Evolutionary conservation across 345 rosid genomes (phyloP), one percentile per base, ranked within the genome.

Genomic region (Camelina sativa): DNA sequence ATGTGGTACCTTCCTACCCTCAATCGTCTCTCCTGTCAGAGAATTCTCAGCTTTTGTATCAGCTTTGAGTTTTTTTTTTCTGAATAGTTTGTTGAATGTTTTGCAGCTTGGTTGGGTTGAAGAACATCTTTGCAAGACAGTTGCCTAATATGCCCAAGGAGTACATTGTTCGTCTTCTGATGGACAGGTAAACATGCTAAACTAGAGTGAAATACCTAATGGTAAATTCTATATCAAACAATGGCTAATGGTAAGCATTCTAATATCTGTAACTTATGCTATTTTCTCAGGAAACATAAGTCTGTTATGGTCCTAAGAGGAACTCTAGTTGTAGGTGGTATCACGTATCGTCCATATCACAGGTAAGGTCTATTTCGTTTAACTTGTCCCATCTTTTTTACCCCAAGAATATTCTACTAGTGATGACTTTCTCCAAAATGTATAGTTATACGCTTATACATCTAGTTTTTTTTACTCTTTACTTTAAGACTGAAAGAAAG

Each of bases 91-190:
- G 59, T 68, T 62, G 23, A 47, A 41, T 1, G 17, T 73, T 61
- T 81, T 35, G 47, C 79, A 96, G 99, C 93, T 83, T 96, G 91
- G 88, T 96, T 75, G 99, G 97, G 46, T 83, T 96, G 85, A 96
- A 96, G 91, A 96, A 96, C 69, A 92, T 96, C 75, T 92, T 96
- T 89, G 90, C 96, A 50, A 88, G 91, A 82, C 99, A 96, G 75
- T 85, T 96, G 65, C 98, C 99, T 54, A 96, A 96, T 81, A 96
- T 96, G 99, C 99, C 99, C 3, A 96, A 91, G 81, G 99, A 96
- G 84, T 96, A 96, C 72, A 92, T 96, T 69, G 99, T 96, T 69
- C 98, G 98, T 15, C 99, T 96, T 81, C 85, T 96, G 62, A 96
- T 96, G 99, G 99, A 96, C 83, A 93, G 99, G 99, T 96, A 81